Evolutionary conservation across 2,329 filamentous ascomycete species (phyloP).

Genomic region (Pseudogymnoascus sp.): DNA sequence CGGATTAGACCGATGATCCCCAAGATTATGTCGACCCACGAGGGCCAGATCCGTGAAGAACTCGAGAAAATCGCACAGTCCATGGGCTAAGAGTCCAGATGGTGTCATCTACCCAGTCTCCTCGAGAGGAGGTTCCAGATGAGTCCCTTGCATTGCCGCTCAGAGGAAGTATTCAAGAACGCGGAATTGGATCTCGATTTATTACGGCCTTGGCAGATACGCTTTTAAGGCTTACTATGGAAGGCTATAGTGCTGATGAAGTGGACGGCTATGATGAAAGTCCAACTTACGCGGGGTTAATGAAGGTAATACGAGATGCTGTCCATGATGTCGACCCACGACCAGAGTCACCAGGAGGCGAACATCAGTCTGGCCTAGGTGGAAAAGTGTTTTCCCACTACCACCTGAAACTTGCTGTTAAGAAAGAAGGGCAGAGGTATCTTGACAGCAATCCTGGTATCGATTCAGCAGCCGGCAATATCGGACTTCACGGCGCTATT

Average conservation of each 20-base stretch:
- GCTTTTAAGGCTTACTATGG: background rate
- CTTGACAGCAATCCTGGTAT: too few species aligned
- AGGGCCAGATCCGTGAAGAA: background rate
- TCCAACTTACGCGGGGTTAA: background rate
- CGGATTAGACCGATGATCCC: background rate
- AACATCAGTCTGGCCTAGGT: too few species aligned
- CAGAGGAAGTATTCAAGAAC: background rate
- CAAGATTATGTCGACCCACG: background rate
- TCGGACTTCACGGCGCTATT: too few species aligned
- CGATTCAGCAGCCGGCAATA: too few species aligned
- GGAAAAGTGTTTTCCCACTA: too few species aligned
- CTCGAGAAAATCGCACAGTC: background rate
- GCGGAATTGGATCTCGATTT: background rate
- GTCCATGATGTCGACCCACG: too few species aligned
- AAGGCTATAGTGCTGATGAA: background rate
- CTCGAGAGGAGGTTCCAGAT: background rate
- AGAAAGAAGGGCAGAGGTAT: too few species aligned
- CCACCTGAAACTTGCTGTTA: too few species aligned
- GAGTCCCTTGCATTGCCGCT: background rate
- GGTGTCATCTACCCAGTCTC: background rate
- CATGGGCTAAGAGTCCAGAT: background rate
- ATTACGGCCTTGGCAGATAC: background rate
- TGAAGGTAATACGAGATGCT: background rate
- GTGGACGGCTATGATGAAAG: background rate
- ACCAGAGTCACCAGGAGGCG: too few species aligned